Evolutionary conservation across 2,329 filamentous ascomycete genomes (phyloP).

Genomic region (Aspergillus novoparasiticus): DNA sequence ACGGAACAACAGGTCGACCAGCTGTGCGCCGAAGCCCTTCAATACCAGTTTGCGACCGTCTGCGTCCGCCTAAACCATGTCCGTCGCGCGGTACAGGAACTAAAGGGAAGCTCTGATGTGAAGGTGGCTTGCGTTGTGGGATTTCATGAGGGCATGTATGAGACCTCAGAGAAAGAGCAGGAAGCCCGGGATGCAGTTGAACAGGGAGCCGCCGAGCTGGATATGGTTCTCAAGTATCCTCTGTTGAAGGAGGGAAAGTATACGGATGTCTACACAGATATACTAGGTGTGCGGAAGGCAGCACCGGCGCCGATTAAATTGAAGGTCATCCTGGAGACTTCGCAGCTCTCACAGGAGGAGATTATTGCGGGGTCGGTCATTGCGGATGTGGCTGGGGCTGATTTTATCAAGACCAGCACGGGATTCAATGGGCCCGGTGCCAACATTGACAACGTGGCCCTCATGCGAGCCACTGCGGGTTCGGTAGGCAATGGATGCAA

Average conservation of each 20-base stretch:
- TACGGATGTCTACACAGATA: conserved; percentile 54
- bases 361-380: conserved; percentile 58
- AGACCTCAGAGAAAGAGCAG: conserved; percentile 52
- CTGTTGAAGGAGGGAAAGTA: conserved; percentile 51
- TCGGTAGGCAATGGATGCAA: conserved; percentile 45
- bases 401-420: conserved; percentile 64
- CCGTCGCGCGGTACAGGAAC: conserved; percentile 50
- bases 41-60: conserved; percentile 50
- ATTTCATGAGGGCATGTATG: conserved; percentile 62
- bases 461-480: conserved; percentile 57
- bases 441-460: conserved; percentile 52
- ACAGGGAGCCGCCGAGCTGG: conserved; percentile 58
- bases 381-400: conserved; percentile 55
- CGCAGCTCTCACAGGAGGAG: conserved; percentile 51
- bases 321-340: conserved; percentile 64
- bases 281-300: conserved; percentile 54
- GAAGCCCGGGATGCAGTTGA: conserved; percentile 54
- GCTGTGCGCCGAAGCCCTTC: conserved; percentile 58
- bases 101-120: conserved; percentile 48
- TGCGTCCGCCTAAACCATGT: conserved; percentile 60
- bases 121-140: conserved; percentile 61
- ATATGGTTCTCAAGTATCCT: conserved; percentile 61
- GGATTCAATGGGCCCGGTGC: conserved; percentile 61
- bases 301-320: conserved; percentile 46
- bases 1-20: conserved; percentile 53